phyloP scores from a whole-genome alignment of 1,284 basidiomycete species.

The Heliocybe sulcata region DNA sequence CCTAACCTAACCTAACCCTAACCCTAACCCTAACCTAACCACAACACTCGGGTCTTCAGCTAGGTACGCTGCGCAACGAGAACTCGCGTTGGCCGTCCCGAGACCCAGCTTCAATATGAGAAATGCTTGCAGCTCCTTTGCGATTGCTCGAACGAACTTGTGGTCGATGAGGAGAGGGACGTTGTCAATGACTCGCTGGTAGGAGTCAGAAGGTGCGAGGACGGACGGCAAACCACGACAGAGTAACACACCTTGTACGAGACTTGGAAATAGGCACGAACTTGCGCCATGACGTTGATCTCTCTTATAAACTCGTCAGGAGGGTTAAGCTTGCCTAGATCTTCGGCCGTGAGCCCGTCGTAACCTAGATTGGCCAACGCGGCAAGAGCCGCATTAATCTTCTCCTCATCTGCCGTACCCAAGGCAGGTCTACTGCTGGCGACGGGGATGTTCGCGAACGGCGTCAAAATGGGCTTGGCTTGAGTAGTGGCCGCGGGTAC shows the following conservation, averaged over 20 bases:
- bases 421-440: not conserved
- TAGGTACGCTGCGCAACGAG: slow-evolving; percentile 30
- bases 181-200: slow-evolving; percentile 40
- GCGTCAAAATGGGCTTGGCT: not conserved
- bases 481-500: no score
- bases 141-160: slow-evolving; percentile 28
- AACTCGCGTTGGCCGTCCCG: slow-evolving; percentile 24
- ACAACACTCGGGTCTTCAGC: slow-evolving; percentile 33
- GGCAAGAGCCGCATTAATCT: slow-evolving; percentile 20
- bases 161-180: slow-evolving; percentile 39
- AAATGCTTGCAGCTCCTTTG: slow-evolving; percentile 9
- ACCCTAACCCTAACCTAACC: no score
- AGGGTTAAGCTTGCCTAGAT: slow-evolving; percentile 30
- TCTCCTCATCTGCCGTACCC: slow-evolving; percentile 2
- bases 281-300: slow-evolving; percentile 42
- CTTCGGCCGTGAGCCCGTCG: slow-evolving; percentile 20
- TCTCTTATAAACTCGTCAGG: slow-evolving; percentile 38
- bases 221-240: not conserved
- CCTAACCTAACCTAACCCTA: no score
- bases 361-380: slow-evolving; percentile 27
- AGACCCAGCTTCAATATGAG: slow-evolving; percentile 33
- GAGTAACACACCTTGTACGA: slow-evolving; percentile 32
- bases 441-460: not conserved
- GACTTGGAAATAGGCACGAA: slow-evolving; percentile 43
- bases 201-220: not conserved